These are phyloP conservation scores for Desmodesmus armatus DNA, from an alignment of 139 green algal genomes.

Conservation along the genomic window DNA sequence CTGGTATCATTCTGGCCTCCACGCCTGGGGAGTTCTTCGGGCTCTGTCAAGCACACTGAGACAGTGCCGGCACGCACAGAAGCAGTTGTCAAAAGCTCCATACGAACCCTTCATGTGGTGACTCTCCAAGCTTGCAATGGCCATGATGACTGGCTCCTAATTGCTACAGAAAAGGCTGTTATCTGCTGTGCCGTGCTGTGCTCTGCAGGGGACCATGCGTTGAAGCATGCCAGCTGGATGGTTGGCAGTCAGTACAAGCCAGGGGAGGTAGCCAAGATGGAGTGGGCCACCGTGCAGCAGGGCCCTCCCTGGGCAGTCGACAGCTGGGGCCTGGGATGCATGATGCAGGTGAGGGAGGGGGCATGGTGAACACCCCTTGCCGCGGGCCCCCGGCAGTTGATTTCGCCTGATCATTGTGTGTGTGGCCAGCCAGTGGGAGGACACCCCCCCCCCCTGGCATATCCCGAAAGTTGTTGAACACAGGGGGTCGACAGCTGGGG, in stretches of 20 bases:
- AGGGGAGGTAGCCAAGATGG: constrained; percentile 83
- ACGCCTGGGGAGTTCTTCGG: no score
- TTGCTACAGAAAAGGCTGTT: background rate
- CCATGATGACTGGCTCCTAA: no score
- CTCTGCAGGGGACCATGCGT: constrained; percentile 53
- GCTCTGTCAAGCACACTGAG: no score
- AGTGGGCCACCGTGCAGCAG: constrained; percentile 83
- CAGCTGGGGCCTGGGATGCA: constrained; percentile 96
- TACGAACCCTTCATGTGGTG: no score
- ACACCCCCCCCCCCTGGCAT: no score
- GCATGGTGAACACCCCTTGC: background rate
- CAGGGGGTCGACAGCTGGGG: constrained; percentile 98
- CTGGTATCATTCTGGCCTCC: background rate
- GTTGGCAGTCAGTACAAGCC: constrained; percentile 90
- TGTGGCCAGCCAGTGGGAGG: no score
- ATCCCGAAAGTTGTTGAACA: no score
- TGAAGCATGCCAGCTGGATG: constrained; percentile 70
- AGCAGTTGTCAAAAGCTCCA: no score
- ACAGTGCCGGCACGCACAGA: no score
- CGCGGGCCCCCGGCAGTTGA: no score
- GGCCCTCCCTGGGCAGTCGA: constrained; percentile 94
- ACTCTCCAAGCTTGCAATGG: no score
- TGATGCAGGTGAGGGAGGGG: constrained; percentile 84
- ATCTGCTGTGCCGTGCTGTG: background rate
- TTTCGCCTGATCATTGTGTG: background rate